Percentiles rank a stretch among this genome's conserved stretches.
Conservation (phyloP, 2,329 filamentous ascomycete species). For the Fusarium protoensiforme region DNA sequence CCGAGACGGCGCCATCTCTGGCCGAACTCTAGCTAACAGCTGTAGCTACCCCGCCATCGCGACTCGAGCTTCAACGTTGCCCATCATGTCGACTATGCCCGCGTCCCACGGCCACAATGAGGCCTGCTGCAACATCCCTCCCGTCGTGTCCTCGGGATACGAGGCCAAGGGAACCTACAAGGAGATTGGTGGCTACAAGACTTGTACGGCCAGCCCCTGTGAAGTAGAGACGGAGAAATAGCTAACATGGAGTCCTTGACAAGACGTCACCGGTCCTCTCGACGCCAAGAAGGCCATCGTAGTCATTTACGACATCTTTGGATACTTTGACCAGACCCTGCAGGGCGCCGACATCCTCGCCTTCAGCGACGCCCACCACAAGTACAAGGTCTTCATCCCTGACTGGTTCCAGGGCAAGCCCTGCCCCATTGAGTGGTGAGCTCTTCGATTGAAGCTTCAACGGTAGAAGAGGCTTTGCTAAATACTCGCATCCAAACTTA, state of each 20-base stretch:
- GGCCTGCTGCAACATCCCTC: slow-evolving; percentile 69
- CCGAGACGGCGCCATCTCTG: not conserved
- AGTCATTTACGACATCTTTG: slow-evolving; percentile 74
- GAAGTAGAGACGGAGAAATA: not conserved
- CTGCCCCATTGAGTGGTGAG: slow-evolving; percentile 61
- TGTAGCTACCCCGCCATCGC: slow-evolving; percentile 18
- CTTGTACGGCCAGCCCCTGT: slow-evolving; percentile 49
- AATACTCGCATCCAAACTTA: slow-evolving; percentile 28
- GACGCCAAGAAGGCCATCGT: slow-evolving; percentile 69
- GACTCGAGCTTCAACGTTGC: slow-evolving; percentile 3
- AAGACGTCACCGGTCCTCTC: slow-evolving; percentile 60
- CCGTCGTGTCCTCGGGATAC: slow-evolving; percentile 67
- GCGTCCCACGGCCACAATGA: slow-evolving; percentile 64
- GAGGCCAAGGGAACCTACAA: slow-evolving; percentile 66
- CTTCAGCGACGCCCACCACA: slow-evolving; percentile 64
- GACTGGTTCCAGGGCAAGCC: slow-evolving; percentile 89
- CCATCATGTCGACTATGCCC: slow-evolving; percentile 61
- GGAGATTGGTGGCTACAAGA: slow-evolving; percentile 65
- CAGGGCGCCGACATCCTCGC: slow-evolving; percentile 77
- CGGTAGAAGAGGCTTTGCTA: not conserved
- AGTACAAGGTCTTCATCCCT: slow-evolving; percentile 90
- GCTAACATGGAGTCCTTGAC: not conserved
- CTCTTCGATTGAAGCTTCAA: not conserved
- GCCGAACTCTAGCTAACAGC: slow-evolving; percentile 6
- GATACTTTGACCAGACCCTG: slow-evolving; percentile 75